Percentiles rank a stretch among this genome's conserved stretches.
phyloP scores from a whole-genome alignment of 2,329 filamentous ascomycete genomes.

The Cordyceps javanica region DNA sequence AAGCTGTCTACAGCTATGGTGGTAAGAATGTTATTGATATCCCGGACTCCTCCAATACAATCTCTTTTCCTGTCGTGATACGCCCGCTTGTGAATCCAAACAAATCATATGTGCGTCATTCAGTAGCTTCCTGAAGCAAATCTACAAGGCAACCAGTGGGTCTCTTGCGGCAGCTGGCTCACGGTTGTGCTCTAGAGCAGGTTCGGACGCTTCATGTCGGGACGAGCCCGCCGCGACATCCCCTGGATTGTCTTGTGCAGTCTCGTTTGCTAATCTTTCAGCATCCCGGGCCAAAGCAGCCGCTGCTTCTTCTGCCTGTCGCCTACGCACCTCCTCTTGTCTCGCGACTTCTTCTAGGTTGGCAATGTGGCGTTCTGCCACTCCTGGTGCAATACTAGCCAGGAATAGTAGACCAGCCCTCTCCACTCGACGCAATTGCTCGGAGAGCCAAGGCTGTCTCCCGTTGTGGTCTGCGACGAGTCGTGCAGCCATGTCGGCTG shows the following conservation, averaged over 20 bases:
- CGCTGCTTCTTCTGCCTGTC: conserved; percentile 31
- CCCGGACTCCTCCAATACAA: conserved; percentile 6
- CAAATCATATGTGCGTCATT: neutral
- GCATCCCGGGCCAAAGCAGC: conserved; percentile 21
- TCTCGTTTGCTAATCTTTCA: conserved; percentile 15
- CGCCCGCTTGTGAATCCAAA: conserved; percentile 7
- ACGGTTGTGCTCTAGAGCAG: neutral
- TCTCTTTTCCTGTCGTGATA: conserved; percentile 6
- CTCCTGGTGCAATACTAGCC: conserved; percentile 59
- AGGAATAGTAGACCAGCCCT: conserved; percentile 57
- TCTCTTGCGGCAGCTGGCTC: conserved; percentile 4
- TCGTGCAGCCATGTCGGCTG: conserved; percentile 47
- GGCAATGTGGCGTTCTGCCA: conserved; percentile 60
- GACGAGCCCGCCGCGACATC: neutral
- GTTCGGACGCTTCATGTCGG: neutral
- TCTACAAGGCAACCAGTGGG: conserved; percentile 8
- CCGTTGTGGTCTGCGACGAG: conserved; percentile 37
- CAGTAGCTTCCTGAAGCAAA: neutral
- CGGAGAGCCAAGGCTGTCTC: conserved; percentile 26
- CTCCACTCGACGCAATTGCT: conserved; percentile 48
- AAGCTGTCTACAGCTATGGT: neutral
- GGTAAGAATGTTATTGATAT: neutral
- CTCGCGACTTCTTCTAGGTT: conserved; percentile 50
- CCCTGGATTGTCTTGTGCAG: neutral
- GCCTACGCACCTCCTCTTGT: conserved; percentile 34